A percentile compares a stretch with the other conserved stretches of the same genome.
phyloP scores from a whole-genome alignment of 2,329 filamentous ascomycete species.

The Fusarium mangiferae region DNA sequence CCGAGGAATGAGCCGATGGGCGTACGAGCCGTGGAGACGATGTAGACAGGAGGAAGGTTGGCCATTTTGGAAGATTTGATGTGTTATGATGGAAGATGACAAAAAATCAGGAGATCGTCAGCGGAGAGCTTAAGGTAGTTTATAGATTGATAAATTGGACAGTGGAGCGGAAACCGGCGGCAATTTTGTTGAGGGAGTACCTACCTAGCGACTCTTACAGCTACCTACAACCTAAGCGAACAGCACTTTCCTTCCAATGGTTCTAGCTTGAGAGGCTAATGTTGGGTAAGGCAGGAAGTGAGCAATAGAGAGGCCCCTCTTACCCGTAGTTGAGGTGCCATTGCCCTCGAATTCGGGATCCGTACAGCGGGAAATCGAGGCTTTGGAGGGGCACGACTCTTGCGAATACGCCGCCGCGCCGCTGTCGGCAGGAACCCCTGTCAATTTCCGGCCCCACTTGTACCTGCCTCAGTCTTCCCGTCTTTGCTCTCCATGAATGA shows the following conservation, averaged over 20 bases:
- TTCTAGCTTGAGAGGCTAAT: slow-evolving; percentile 13
- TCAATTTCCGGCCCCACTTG: slow-evolving; percentile 33
- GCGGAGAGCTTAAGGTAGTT: slow-evolving; percentile 12
- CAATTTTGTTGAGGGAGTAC: slow-evolving; percentile 36
- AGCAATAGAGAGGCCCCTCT: slow-evolving; percentile 22
- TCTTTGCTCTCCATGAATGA: background rate
- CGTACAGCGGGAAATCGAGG: slow-evolving; percentile 22
- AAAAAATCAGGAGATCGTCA: slow-evolving; percentile 10
- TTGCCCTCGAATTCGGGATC: slow-evolving; percentile 32
- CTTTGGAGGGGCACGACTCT: slow-evolving; percentile 41
- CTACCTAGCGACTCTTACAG: background rate
- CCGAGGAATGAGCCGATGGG: slow-evolving; percentile 95
- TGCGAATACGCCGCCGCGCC: slow-evolving; percentile 42
- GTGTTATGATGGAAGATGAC: slow-evolving; percentile 13
- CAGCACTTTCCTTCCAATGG: slow-evolving; percentile 13
- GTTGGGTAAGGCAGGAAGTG: background rate
- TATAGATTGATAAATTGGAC: slow-evolving; percentile 21
- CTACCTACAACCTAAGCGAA: slow-evolving; percentile 17
- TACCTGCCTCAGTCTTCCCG: slow-evolving; percentile 25
- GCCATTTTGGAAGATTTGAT: slow-evolving; percentile 68
- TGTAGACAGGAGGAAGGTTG: slow-evolving; percentile 88
- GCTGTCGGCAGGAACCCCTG: slow-evolving; percentile 39
- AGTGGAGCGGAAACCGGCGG: slow-evolving; percentile 31
- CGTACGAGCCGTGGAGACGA: slow-evolving; percentile 90
- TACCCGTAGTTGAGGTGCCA: slow-evolving; percentile 7